Evolutionary conservation across 1,139 yeast genomes (phyloP).

Genomic region (Protomyces gravidus): DNA sequence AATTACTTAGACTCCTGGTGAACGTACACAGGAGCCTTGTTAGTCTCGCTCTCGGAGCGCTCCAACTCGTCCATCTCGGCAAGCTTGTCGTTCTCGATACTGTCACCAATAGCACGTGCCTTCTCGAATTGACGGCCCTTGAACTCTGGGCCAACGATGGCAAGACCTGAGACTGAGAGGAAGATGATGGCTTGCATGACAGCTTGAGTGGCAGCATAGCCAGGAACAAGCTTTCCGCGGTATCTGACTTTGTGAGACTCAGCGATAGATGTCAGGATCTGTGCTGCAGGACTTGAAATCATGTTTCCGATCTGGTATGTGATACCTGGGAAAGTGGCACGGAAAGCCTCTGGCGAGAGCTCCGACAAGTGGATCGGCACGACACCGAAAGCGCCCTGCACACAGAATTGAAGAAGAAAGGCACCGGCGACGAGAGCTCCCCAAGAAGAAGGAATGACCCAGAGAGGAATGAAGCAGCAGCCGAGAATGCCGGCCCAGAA

Average conservation of each 20-base stretch:
- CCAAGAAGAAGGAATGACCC: conserved; percentile 45
- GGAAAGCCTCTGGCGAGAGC: conserved; percentile 70
- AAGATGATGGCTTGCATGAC: conserved; percentile 16
- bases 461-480: conserved; percentile 63
- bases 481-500: conserved; percentile 46
- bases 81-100: background rate
- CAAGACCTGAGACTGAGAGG: background rate
- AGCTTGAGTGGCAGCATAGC: conserved; percentile 4
- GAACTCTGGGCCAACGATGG: conserved; percentile 7
- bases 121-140: conserved; percentile 7
- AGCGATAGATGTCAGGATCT: conserved; percentile 74
- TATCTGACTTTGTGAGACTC: conserved; percentile 38
- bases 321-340: conserved; percentile 68
- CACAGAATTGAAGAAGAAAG: conserved; percentile 72
- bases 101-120: conserved; percentile 17
- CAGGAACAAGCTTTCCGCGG: conserved; percentile 13
- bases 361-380: conserved; percentile 74
- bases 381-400: conserved; percentile 87
- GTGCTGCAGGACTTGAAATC: conserved; percentile 75
- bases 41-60: background rate
- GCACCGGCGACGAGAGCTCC: conserved; percentile 50
- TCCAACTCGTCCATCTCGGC: background rate
- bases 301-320: conserved; percentile 81
- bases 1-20: background rate
- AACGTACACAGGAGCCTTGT: background rate